Percentiles rank a stretch among this genome's conserved stretches.
phyloP scores from a whole-genome alignment of 352 stramenopile genomes.

The Peronosclerospora sorghi region DNA sequence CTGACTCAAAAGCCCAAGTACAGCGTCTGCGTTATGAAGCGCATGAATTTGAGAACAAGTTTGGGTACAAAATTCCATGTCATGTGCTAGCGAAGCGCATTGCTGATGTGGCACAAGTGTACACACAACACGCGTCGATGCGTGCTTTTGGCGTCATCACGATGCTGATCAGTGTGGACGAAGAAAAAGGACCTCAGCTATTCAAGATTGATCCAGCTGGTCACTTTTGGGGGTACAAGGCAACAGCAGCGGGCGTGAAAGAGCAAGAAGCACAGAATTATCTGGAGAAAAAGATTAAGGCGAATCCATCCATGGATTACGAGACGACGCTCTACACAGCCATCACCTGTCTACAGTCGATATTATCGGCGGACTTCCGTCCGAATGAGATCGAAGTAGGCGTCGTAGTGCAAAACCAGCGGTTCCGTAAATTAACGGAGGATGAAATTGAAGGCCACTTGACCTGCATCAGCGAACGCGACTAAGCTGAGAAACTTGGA shows the following conservation, averaged over 20 bases:
- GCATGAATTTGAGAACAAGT: slow-evolving; percentile 96
- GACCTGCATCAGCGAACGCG: slow-evolving; percentile 95
- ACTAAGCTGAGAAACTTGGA: slow-evolving; percentile 32
- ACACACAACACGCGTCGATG: slow-evolving; percentile 92
- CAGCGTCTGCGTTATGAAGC: slow-evolving; percentile 94
- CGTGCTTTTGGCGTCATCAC: slow-evolving; percentile 92
- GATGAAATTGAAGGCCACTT: slow-evolving; percentile 96
- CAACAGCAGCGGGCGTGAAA: slow-evolving; percentile 90
- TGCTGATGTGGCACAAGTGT: slow-evolving; percentile 94
- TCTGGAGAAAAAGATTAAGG: slow-evolving; percentile 97
- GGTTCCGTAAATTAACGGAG: slow-evolving; percentile 90
- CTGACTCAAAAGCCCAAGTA: slow-evolving; percentile 88
- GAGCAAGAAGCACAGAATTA: slow-evolving; percentile 98
- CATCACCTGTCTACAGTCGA: slow-evolving; percentile 95
- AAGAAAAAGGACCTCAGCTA: slow-evolving; percentile 95
- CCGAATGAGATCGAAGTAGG: slow-evolving; percentile 92
- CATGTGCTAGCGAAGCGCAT: slow-evolving; percentile 93
- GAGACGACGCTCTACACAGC: slow-evolving; percentile 91
- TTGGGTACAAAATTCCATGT: slow-evolving; percentile 92
- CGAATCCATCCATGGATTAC: slow-evolving; percentile 83
- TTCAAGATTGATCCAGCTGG: slow-evolving; percentile 98
- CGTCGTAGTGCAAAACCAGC: slow-evolving; percentile 49
- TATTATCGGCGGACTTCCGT: slow-evolving; percentile 96
- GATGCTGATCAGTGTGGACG: slow-evolving; percentile 95
- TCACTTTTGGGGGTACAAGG: slow-evolving; percentile 94